phyloP scores from a whole-genome alignment of 1,139 yeast genomes.

The Candida labiduridarum region DNA sequence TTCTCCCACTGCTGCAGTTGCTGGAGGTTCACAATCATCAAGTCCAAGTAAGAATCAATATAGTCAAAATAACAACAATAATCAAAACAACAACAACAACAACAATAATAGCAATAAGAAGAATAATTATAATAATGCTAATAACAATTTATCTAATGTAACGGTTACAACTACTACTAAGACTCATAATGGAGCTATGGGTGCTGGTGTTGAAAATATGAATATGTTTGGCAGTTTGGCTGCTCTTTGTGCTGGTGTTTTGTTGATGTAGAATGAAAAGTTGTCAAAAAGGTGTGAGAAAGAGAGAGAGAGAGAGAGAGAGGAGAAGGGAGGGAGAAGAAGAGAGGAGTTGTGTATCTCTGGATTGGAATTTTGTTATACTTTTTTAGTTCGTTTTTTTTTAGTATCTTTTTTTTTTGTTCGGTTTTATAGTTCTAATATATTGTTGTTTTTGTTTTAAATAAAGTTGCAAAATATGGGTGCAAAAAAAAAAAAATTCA shows the following conservation, averaged over 20 bases:
- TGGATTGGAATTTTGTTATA: no score
- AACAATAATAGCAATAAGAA: neutral
- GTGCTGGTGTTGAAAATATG: neutral
- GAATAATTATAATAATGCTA: neutral
- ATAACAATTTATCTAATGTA: neutral
- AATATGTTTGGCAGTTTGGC: slow-evolving; percentile 2
- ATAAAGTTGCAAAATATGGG: no score
- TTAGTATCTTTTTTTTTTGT: neutral
- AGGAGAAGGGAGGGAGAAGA: no score
- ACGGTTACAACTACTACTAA: slow-evolving; percentile 1
- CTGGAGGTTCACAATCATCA: no score
- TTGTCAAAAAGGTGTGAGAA: no score
- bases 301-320: no score
- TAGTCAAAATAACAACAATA: neutral
- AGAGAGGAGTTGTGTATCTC: no score
- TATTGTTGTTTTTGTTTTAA: neutral
- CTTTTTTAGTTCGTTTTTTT: neutral
- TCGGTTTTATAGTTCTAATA: neutral
- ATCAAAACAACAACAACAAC: neutral
- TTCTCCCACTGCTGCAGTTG: no score
- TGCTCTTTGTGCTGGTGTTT: slow-evolving; percentile 5
- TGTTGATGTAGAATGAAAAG: slow-evolving; percentile 1
- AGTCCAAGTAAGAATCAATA: no score
- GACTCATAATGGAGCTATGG: slow-evolving; percentile 1
- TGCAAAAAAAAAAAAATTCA: no score